A percentile compares a stretch with the other conserved stretches of the same genome.
These are phyloP conservation scores for Herpetospermum pedunculosum DNA, from an alignment of 306 rosid species.

Conservation along the genomic window DNA sequence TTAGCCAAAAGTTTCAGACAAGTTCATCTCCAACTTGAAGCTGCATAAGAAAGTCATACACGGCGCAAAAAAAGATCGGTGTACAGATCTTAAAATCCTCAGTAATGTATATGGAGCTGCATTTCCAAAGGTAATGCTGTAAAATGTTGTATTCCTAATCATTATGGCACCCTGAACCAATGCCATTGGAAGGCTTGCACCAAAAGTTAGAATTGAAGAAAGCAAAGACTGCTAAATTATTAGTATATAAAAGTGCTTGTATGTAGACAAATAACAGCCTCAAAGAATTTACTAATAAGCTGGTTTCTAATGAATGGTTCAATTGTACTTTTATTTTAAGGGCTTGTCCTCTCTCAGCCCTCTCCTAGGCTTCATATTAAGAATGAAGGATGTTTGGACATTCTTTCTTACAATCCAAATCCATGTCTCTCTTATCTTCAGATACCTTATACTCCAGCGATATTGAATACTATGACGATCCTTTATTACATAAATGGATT, in stretches of 20 bases:
- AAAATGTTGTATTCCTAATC: background rate
- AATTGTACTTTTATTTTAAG: background rate
- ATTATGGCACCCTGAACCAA: background rate
- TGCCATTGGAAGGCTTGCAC: background rate
- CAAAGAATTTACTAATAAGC: background rate
- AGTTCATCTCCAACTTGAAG: background rate
- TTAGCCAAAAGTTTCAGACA: background rate
- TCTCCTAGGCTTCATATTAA: background rate
- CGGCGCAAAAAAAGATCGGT: background rate
- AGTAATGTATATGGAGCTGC: background rate
- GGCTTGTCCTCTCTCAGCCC: background rate
- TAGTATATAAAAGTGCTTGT: background rate
- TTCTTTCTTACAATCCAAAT: no score
- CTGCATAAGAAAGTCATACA: background rate
- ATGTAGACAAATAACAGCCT: background rate
- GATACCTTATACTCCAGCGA: no score
- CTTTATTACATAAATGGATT: no score
- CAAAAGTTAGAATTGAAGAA: conserved; percentile 1
- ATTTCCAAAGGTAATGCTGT: background rate
- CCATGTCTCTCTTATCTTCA: no score
- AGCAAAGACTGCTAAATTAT: background rate
- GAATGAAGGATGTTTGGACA: background rate
- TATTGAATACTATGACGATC: no score
- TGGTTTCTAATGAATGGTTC: background rate
- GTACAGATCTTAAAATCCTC: background rate